Percentiles rank a stretch among this genome's conserved stretches.
Evolutionary conservation across 148 eudicot species (phyloP).

Genomic region (Silene uniflora): DNA sequence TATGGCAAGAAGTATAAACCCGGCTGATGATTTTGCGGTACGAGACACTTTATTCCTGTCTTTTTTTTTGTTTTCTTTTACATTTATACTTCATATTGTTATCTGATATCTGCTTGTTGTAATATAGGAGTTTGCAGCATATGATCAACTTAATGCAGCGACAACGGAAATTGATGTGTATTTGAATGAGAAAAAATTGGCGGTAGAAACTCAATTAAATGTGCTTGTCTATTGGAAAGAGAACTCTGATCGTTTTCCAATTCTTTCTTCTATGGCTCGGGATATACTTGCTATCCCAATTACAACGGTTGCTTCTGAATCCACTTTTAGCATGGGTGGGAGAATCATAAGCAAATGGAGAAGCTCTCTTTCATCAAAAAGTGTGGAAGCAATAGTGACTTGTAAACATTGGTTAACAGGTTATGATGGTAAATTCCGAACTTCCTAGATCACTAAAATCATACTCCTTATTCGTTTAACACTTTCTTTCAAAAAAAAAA

Average conservation of each 20-base stretch:
- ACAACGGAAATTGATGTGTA: neutral
- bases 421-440: too few relatives aligned
- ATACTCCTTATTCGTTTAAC: too few relatives aligned
- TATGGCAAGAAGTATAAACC: too few relatives aligned
- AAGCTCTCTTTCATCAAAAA: constrained; percentile 1
- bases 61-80: too few relatives aligned
- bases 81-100: too few relatives aligned
- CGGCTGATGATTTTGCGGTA: too few relatives aligned
- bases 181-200: neutral
- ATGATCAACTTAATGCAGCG: neutral
- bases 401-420: too few relatives aligned
- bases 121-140: constrained; percentile 1
- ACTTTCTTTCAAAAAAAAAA: too few relatives aligned
- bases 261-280: constrained; percentile 6
- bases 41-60: too few relatives aligned
- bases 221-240: constrained; percentile 6
- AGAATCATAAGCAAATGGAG: neutral
- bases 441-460: too few relatives aligned
- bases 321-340: neutral
- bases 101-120: too few relatives aligned
- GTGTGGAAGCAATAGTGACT: neutral
- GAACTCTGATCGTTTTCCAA: constrained; percentile 1
- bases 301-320: neutral
- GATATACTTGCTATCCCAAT: neutral
- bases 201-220: neutral